phyloP scores from a whole-genome alignment of 176 grass and related monocot genomes.

The Areca catechu region DNA sequence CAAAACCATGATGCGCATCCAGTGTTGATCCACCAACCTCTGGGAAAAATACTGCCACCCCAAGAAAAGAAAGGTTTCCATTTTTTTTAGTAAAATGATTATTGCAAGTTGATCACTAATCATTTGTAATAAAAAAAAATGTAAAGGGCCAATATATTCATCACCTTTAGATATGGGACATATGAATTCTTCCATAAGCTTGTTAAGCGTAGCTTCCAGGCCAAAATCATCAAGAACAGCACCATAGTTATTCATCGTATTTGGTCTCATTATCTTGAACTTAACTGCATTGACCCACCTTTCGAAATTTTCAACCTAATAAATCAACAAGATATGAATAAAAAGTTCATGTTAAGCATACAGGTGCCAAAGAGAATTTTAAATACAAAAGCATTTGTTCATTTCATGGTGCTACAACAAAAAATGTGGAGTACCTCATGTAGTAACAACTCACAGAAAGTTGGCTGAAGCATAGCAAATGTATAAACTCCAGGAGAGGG shows the following conservation, averaged over 20 bases:
- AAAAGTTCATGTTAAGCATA: too few relatives aligned
- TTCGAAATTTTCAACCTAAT: conserved; percentile 92
- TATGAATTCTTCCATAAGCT: conserved; percentile 89
- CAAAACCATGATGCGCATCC: conserved; percentile 93
- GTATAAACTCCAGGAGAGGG: conserved; percentile 85
- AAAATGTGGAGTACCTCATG: conserved; percentile 53
- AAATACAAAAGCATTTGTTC: too few relatives aligned
- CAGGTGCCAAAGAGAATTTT: too few relatives aligned
- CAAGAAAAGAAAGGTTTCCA: conserved; percentile 16
- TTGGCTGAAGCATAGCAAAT: conserved; percentile 82
- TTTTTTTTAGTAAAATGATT: too few relatives aligned
- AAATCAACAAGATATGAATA: conserved; percentile 1
- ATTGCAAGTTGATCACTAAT: too few relatives aligned
- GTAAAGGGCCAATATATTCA: background rate
- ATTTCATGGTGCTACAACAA: background rate
- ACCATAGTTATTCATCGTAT: conserved; percentile 99
- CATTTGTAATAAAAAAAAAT: too few relatives aligned
- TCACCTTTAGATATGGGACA: conserved; percentile 79
- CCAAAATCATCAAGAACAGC: conserved; percentile 97
- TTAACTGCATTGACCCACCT: conserved; percentile 73
- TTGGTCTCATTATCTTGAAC: conserved; percentile 99
- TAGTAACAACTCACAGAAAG: conserved; percentile 75
- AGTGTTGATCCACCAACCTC: conserved; percentile 82
- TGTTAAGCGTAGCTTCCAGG: conserved; percentile 75
- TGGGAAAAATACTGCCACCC: conserved; percentile 65